Evolutionary conservation across 495 filamentous ascomycete genomes (phyloP), one percentile per base, ranked within the genome.

Genomic region (Trichoderma virens): DNA sequence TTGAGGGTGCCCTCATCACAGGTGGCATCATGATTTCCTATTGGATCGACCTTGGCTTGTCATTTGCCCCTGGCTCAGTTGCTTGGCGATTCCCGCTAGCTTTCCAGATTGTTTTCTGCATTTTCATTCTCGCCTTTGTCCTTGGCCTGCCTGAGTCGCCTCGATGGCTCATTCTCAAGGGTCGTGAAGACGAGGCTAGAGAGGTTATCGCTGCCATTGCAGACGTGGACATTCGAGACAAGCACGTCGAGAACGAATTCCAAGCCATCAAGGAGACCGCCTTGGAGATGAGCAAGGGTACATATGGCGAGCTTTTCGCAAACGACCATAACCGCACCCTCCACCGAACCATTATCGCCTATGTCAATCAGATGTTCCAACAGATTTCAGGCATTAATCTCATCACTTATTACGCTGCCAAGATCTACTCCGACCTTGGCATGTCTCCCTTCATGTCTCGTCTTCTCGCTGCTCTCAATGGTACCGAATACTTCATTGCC

Each of bases 331-430:
- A 91, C 69, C 73, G 90, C 34, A 88, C 91, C 70, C 83, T 93
- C 68, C 90, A 92, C 73, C 85, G 90, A 14, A 85, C 82, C 0
- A 71, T 86, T 28, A 78, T 92, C 32, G 89, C 83, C 54, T 90
- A 90, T 69, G 82, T 90, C 71, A 91, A 89, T 72, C 89, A 91
- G 66, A 83, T 89, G 78, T 90, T 90, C 75, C 89, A 91, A 68
- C 88, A 92, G 66, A 86, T 90, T 68, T 64, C n/a, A 9, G 90
- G 90, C 27, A 90, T 92, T 68, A 91, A 91, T 66, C 68, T 92
- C 20, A 87, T 91, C 66, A 88, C 87, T 0, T 90, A 90, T 70
- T 92, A 92, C 64, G 82, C 86, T 1, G 79, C 88, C 6, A 83
- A 85, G 4, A 85, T 92, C 60, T 85, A 89, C 66, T 79, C 85